Evolutionary conservation across 2,329 filamentous ascomycete species (phyloP), one percentile per base, ranked within the genome.

Genomic region (Aspergillus neotritici): DNA sequence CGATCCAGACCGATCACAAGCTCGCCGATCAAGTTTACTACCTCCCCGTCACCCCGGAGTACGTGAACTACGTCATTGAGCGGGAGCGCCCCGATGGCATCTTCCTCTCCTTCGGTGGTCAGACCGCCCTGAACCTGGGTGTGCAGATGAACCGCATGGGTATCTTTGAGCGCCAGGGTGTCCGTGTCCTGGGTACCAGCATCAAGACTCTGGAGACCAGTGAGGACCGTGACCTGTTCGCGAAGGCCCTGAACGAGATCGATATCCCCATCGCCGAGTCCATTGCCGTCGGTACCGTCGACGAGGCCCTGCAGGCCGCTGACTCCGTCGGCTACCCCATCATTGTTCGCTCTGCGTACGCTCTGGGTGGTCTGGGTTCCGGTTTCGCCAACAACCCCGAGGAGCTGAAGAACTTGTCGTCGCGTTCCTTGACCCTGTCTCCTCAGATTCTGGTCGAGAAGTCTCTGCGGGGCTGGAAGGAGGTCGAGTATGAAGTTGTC

Each of bases 391-490:
- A 89, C 71, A 93, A 95, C 70, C 77, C 85, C 57, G 89, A 96
- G 62, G 93, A 98, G 72, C 82, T 98, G 46, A 84, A 87, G 65
- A 89, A 97, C 70, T 79, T 98, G 78, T 86, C 90, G 53, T 90
- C 93, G 50, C 83, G 88, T 53, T 97, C 91, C 36, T 78, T 98
- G 46, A 94, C 90, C 34, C 80, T 97, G 30, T 91, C 91, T 2
- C 91, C 93, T 38, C 93, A 98, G 70, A 96, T 98, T 60, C 72
- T 98, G 64, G 90, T 98, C 46, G 93, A 98, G 76, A 97, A 97
- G 73, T 95, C 89, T 40, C 82, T 98, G 57, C 97, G 96, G 77
- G 93, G 93, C 68, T 98, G 93, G 93, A 98, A 98, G 73, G 93
- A 98, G 71, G 85, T 96, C 39, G 93, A 98, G 70, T 98, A 97